Conservation (phyloP, 192 early-diverging fungal genomes). For the Pilaira anomala region DNA sequence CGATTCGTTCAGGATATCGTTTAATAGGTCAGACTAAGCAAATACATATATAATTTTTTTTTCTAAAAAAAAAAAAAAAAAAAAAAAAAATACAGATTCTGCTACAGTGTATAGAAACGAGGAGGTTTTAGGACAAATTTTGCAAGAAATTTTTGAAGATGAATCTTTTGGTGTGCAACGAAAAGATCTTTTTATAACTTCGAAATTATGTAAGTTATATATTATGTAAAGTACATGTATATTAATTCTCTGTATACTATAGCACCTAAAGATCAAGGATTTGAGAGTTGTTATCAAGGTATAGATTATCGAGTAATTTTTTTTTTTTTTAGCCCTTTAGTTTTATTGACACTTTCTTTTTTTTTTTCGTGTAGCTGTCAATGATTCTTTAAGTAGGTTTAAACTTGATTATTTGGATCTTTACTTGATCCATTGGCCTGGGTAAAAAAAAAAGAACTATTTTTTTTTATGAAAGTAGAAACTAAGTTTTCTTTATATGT, state of each 20-base stretch:
- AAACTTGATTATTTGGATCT: constrained; percentile 69
- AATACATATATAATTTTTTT: not conserved
- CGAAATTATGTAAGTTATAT: constrained; percentile 53
- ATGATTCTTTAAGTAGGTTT: constrained; percentile 52
- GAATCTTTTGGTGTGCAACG: constrained; percentile 44
- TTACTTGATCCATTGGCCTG: constrained; percentile 79
- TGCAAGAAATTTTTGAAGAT: constrained; percentile 47
- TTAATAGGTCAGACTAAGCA: constrained; percentile 34
- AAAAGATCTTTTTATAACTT: constrained; percentile 66
- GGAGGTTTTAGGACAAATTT: constrained; percentile 46
- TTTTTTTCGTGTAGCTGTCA: constrained; percentile 42
- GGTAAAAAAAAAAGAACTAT: constrained; percentile 47
- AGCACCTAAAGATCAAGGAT: constrained; percentile 71
- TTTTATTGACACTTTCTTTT: too few relatives aligned
- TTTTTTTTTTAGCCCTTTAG: too few relatives aligned
- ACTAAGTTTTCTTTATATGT: not conserved
- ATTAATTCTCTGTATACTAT: not conserved
- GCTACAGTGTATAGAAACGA: constrained; percentile 70
- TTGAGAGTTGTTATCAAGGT: constrained; percentile 54
- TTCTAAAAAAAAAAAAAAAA: not conserved
- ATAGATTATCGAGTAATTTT: not conserved
- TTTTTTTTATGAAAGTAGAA: too few relatives aligned
- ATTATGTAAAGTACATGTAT: not conserved
- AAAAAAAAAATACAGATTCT: constrained; percentile 43
- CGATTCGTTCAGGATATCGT: constrained; percentile 42